phyloP scores from a whole-genome alignment of 768 basidiomycete species.

The Suillus fuscotomentosus region DNA sequence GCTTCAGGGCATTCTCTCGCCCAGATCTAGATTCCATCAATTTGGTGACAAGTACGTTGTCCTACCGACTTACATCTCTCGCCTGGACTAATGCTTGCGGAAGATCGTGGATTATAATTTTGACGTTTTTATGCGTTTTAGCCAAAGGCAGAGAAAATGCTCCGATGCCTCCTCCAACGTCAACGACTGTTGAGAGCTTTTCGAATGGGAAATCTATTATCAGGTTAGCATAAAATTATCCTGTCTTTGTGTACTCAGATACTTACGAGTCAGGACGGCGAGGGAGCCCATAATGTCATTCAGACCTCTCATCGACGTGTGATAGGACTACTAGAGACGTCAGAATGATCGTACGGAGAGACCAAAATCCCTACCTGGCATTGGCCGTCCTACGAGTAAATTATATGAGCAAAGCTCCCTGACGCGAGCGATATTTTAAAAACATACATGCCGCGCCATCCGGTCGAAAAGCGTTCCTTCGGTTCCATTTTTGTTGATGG shows the following conservation, averaged over 20 bases:
- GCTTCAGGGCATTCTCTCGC: slow-evolving; percentile 22
- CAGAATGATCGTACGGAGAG: neutral
- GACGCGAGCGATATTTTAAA: no score
- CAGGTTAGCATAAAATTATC: no score
- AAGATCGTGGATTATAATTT: slow-evolving; percentile 32
- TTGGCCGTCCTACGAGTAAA: slow-evolving; percentile 12
- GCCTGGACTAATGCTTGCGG: slow-evolving; percentile 22
- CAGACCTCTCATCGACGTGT: slow-evolving; percentile 23
- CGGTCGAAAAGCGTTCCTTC: slow-evolving; percentile 23
- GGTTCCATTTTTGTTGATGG: slow-evolving; percentile 18
- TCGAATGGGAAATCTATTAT: no score
- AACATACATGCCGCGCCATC: slow-evolving; percentile 20
- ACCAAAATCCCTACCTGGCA: slow-evolving; percentile 16
- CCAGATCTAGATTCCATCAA: slow-evolving; percentile 20
- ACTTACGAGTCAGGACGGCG: neutral
- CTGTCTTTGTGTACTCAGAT: no score
- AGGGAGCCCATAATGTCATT: slow-evolving; percentile 22
- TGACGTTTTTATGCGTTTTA: slow-evolving; percentile 24
- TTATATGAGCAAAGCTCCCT: neutral
- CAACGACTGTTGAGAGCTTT: slow-evolving; percentile 27
- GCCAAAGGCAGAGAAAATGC: slow-evolving; percentile 29
- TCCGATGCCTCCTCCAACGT: slow-evolving; percentile 35
- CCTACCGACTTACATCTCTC: slow-evolving; percentile 7
- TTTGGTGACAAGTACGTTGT: neutral
- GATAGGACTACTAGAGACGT: slow-evolving; percentile 15